These are phyloP conservation scores for Globisporangium perplexum DNA, from an alignment of 352 stramenopile species.

Conservation along the genomic window DNA sequence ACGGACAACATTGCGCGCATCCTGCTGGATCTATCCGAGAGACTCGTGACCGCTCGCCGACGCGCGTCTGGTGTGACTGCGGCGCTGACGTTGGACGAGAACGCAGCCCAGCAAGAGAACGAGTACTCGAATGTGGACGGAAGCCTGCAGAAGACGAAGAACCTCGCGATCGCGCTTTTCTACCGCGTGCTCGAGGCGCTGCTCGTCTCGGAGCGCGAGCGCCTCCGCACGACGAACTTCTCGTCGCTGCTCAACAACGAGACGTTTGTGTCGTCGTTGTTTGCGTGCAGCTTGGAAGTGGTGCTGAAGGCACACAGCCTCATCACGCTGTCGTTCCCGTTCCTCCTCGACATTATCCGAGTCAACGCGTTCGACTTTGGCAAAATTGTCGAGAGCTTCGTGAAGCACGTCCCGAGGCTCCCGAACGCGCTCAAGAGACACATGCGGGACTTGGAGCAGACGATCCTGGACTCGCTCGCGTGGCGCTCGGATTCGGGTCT, in stretches of 20 bases:
- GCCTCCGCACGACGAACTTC: conserved; percentile 69
- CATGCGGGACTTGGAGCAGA: conserved; percentile 84
- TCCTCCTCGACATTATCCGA: conserved; percentile 61
- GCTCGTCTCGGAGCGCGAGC: conserved; percentile 56
- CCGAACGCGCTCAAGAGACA: conserved; percentile 76
- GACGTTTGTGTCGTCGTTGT: conserved; percentile 70
- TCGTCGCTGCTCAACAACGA: conserved; percentile 79
- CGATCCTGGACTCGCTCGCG: conserved; percentile 69
- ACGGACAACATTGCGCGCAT: conserved; percentile 46
- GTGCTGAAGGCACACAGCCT: conserved; percentile 81
- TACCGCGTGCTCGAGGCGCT: conserved; percentile 79
- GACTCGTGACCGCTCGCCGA: conserved; percentile 36
- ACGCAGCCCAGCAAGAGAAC: neutral
- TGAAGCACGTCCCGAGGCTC: conserved; percentile 72
- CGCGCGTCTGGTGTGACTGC: conserved; percentile 7
- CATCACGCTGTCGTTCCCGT: conserved; percentile 82
- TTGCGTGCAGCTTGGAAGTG: conserved; percentile 80
- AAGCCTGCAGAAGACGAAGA: conserved; percentile 68
- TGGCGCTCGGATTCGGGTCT: conserved; percentile 73
- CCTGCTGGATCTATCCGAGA: conserved; percentile 40
- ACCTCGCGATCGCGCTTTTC: conserved; percentile 63
- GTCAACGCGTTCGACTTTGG: conserved; percentile 86
- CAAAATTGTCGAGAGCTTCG: conserved; percentile 84
- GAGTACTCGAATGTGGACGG: conserved; percentile 60
- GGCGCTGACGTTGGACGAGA: conserved; percentile 8